phyloP scores from a whole-genome alignment of 2,329 filamentous ascomycete genomes.

The Colletotrichum brevisporum region DNA sequence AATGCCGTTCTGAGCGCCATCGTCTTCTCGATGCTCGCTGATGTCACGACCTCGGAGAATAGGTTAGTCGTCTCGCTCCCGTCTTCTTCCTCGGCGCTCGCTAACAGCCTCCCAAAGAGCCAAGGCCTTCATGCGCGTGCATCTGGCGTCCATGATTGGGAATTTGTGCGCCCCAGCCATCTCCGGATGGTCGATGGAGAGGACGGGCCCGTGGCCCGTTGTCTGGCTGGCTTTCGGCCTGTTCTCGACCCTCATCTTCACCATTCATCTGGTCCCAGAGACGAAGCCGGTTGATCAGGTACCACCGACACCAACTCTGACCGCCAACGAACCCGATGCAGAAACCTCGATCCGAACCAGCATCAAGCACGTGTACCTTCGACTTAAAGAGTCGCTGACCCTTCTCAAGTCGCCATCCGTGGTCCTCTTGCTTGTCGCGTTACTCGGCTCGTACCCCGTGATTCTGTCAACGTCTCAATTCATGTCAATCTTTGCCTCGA shows the following conservation, averaged over 20 bases:
- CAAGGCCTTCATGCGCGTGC: slow-evolving; percentile 52
- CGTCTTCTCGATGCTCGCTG: slow-evolving; percentile 53
- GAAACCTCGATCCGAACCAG: slow-evolving; percentile 1
- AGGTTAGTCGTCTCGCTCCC: slow-evolving; percentile 46
- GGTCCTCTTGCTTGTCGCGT: slow-evolving; percentile 47
- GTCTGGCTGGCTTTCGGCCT: slow-evolving; percentile 9
- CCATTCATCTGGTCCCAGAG: slow-evolving; percentile 47
- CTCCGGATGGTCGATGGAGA: slow-evolving; percentile 52
- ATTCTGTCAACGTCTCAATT: slow-evolving; percentile 20
- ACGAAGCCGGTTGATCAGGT: slow-evolving; percentile 42
- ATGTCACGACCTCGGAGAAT: slow-evolving; percentile 53
- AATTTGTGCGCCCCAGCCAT: slow-evolving; percentile 54
- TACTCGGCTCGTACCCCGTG: slow-evolving; percentile 36
- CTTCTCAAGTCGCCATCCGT: slow-evolving; percentile 46
- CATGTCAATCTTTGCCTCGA: slow-evolving; percentile 49
- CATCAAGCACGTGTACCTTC: slow-evolving; percentile 39
- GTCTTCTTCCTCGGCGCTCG: not conserved
- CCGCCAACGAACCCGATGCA: slow-evolving; percentile 17
- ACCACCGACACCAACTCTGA: slow-evolving; percentile 11
- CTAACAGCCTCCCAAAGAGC: slow-evolving; percentile 45
- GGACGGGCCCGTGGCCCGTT: slow-evolving; percentile 48
- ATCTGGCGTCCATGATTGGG: slow-evolving; percentile 49
- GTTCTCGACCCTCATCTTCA: slow-evolving; percentile 36
- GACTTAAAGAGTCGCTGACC: slow-evolving; percentile 40
- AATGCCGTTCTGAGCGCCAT: slow-evolving; percentile 49